These are phyloP conservation scores for Fusarium burgessii DNA, from an alignment of 2,329 filamentous ascomycete genomes.

Conservation along the genomic window DNA sequence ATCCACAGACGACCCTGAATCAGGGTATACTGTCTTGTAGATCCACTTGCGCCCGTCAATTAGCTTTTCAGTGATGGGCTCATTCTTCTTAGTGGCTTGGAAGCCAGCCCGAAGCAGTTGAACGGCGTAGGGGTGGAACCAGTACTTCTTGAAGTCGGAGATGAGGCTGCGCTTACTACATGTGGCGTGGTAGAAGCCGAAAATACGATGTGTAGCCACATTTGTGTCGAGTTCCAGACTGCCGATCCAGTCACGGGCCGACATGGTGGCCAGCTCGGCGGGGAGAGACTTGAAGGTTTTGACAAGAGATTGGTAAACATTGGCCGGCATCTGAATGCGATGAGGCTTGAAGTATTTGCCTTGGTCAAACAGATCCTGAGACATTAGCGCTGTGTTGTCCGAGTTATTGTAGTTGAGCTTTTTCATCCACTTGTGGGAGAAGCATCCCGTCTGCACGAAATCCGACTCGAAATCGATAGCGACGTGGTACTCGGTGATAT, in stretches of 20 bases:
- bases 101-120: conserved; percentile 49
- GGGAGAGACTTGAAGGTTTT: conserved; percentile 23
- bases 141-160: conserved; percentile 51
- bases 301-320: conserved; percentile 21
- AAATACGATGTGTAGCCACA: conserved; percentile 52
- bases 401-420: conserved; percentile 31
- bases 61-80: conserved; percentile 43
- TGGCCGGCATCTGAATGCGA: conserved; percentile 28
- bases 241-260: conserved; percentile 31
- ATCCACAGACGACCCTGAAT: conserved; percentile 5
- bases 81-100: conserved; percentile 37
- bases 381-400: conserved; percentile 20
- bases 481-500: conserved; percentile 31
- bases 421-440: conserved; percentile 28
- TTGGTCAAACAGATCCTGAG: conserved; percentile 21
- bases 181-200: conserved; percentile 55
- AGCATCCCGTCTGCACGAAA: conserved; percentile 32
- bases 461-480: conserved; percentile 36
- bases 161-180: conserved; percentile 52
- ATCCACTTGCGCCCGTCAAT: conserved; percentile 51
- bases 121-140: conserved; percentile 54
- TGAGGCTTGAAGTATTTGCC: conserved; percentile 24
- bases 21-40: conserved; percentile 29
- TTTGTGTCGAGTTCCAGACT: conserved; percentile 26
- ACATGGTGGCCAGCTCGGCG: conserved; percentile 1